Percentiles rank a stretch among this genome's conserved stretches.
These are phyloP conservation scores for Aspergillus sp. DNA, from an alignment of 2,329 filamentous ascomycete species.

Conservation along the genomic window DNA sequence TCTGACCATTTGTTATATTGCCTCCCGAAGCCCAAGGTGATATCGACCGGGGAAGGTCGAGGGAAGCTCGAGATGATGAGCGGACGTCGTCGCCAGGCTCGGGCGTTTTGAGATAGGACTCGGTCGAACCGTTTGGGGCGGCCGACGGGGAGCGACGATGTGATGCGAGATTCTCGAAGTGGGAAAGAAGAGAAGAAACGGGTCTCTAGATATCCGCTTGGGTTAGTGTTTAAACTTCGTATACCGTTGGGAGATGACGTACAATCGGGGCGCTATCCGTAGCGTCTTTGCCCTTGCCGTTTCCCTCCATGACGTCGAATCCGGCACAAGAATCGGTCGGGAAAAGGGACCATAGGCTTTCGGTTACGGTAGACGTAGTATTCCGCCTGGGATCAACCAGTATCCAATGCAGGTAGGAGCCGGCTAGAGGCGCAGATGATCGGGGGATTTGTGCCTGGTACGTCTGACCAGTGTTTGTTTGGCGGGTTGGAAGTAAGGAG, in stretches of 20 bases:
- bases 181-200: constrained; percentile 50
- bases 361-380: constrained; percentile 1
- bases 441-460: constrained; percentile 1
- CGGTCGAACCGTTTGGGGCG: constrained; percentile 25
- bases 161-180: constrained; percentile 48
- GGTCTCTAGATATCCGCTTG: constrained; percentile 36
- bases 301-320: constrained; percentile 36
- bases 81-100: constrained; percentile 32
- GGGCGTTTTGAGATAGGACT: constrained; percentile 32
- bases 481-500: constrained; percentile 10
- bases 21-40: constrained; percentile 37
- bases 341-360: constrained; percentile 31
- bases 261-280: constrained; percentile 40
- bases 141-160: constrained; percentile 33
- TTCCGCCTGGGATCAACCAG: not conserved
- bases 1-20: constrained; percentile 23
- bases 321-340: constrained; percentile 21
- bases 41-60: constrained; percentile 42
- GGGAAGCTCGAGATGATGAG: constrained; percentile 37
- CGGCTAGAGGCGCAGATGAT: not conserved
- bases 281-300: constrained; percentile 31
- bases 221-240: not conserved
- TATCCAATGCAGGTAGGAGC: not conserved
- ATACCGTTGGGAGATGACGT: constrained; percentile 20
- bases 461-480: not conserved